Percentiles rank a stretch among this genome's conserved stretches.
Evolutionary conservation across 129 eudicot species (phyloP).

Genomic region (Kitagawia praeruptora): DNA sequence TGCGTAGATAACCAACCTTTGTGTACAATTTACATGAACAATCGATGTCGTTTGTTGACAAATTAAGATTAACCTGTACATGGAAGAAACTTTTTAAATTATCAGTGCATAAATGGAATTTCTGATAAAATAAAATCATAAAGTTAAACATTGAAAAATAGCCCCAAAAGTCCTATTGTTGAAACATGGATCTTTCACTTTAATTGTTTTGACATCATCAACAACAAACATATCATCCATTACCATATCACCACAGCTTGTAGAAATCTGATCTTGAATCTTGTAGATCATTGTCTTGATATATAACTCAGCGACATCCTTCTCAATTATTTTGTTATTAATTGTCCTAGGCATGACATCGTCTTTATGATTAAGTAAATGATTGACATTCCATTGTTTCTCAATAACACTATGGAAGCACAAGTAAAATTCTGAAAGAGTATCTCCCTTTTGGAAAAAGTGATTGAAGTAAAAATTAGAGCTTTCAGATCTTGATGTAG

Average conservation of each 20-base stretch:
- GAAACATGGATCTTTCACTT: no score
- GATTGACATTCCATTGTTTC: no score
- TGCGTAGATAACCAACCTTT: not conserved
- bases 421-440: not conserved
- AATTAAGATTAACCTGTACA: no score
- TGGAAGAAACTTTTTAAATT: no score
- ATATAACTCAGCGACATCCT: not conserved
- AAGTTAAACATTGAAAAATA: no score
- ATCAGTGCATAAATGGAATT: no score
- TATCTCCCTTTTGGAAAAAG: not conserved
- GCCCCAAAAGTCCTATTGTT: not conserved
- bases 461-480: not conserved
- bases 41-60: not conserved
- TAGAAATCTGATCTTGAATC: not conserved
- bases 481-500: not conserved
- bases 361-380: not conserved
- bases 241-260: not conserved
- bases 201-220: no score
- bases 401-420: not conserved
- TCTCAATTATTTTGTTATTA: no score
- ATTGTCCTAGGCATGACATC: accelerated
- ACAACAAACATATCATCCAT: no score
- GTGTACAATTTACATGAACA: not conserved
- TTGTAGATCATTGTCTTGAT: not conserved
- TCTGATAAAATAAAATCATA: no score